Evolutionary conservation across 73 alveolate genomes (phyloP).

Genomic region (Paramecium bursaria): DNA sequence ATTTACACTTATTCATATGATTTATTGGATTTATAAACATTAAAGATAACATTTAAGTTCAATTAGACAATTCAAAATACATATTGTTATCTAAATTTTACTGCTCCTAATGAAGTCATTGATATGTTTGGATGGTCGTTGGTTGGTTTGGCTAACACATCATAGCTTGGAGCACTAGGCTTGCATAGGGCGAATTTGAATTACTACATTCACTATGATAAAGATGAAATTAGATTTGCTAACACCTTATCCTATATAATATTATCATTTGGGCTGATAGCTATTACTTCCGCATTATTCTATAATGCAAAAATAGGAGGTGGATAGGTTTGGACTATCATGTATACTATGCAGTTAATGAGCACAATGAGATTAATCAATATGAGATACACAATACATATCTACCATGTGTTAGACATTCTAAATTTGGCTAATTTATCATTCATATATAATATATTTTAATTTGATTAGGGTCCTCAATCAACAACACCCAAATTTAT

Average conservation of each 20-base stretch:
- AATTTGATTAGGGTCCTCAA: not conserved
- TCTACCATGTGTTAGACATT: not conserved
- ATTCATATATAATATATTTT: slow-evolving; percentile 29
- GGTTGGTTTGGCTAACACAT: slow-evolving; percentile 32
- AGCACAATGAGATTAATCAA: slow-evolving; percentile 3
- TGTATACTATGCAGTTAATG: not conserved
- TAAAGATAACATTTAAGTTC: not conserved
- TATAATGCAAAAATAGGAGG: slow-evolving; percentile 9
- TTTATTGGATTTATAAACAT: not conserved
- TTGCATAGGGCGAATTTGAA: not conserved
- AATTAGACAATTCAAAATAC: slow-evolving; percentile 1
- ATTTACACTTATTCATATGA: not conserved
- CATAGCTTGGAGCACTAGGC: not conserved
- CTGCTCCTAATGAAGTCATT: not conserved
- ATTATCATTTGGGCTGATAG: not conserved
- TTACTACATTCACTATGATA: not conserved
- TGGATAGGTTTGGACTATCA: slow-evolving; percentile 38
- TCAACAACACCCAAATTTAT: not conserved
- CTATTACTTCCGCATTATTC: not conserved
- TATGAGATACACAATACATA: slow-evolving; percentile 42
- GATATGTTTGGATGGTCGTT: slow-evolving; percentile 60
- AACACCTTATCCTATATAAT: slow-evolving; percentile 27
- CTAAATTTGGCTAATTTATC: slow-evolving; percentile 3
- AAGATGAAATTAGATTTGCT: slow-evolving; percentile 9
- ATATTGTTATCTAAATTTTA: not conserved